Evolutionary conservation across 345 rosid genomes (phyloP).

Genomic region (Erysimum cheiranthoides): DNA sequence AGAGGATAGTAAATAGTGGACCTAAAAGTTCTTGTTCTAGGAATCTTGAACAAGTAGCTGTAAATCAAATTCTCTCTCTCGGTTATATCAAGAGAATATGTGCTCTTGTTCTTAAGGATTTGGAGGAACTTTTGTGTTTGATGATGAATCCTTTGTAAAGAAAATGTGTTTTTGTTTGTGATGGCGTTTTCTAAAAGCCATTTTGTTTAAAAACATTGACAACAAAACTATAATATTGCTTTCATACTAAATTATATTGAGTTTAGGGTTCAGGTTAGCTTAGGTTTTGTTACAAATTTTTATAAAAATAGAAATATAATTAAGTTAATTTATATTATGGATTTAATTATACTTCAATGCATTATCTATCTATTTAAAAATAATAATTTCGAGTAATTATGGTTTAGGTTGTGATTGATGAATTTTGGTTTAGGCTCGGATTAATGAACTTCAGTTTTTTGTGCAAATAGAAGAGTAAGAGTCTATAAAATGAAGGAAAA

Average conservation of each 20-base stretch:
- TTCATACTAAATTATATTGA: not conserved
- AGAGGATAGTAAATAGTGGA: slow-evolving; percentile 52
- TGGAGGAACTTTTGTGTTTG: slow-evolving; percentile 27
- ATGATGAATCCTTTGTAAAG: slow-evolving; percentile 38
- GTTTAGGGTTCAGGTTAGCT: no score
- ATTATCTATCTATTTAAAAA: no score
- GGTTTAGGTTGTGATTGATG: no score
- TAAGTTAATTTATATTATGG: no score
- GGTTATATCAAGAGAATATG: slow-evolving; percentile 2
- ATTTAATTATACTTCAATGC: no score
- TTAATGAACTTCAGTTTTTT: no score
- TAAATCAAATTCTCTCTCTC: slow-evolving; percentile 10
- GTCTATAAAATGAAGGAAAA: no score
- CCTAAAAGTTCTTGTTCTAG: not conserved
- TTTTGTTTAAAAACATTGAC: slow-evolving; percentile 18
- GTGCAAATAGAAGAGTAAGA: no score
- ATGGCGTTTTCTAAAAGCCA: slow-evolving; percentile 20
- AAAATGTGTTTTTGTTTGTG: not conserved
- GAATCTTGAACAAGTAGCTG: slow-evolving; percentile 43
- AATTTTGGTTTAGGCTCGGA: no score
- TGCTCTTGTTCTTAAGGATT: slow-evolving; percentile 36
- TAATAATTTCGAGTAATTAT: no score
- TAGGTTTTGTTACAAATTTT: no score
- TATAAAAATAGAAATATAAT: no score
- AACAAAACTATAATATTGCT: not conserved